Evolutionary conservation across 2,329 filamentous ascomycete species (phyloP).

Genomic region (Thielaviopsis ethacetica): DNA sequence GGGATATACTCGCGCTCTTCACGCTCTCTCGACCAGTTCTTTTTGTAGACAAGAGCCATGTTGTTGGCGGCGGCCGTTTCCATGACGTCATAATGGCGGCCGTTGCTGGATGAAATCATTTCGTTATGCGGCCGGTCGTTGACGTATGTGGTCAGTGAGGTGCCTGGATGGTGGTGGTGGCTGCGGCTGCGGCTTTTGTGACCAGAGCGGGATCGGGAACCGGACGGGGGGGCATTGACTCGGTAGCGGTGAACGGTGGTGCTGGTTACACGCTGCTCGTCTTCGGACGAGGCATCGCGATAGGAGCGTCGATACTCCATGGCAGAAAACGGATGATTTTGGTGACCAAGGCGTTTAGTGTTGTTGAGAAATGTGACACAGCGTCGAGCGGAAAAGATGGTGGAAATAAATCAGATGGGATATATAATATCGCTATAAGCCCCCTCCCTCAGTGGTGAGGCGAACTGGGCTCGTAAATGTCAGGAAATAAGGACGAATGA

Average conservation of each 20-base stretch:
- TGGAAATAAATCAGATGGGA: neutral
- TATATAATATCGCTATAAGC: neutral
- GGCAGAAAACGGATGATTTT: slow-evolving; percentile 4
- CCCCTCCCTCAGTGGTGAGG: neutral
- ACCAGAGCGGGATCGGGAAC: slow-evolving; percentile 12
- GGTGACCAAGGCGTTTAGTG: neutral
- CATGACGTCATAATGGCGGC: slow-evolving; percentile 14
- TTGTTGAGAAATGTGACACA: neutral
- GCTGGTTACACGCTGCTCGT: slow-evolving; percentile 26
- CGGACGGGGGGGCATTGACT: slow-evolving; percentile 25
- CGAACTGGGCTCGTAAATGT: neutral
- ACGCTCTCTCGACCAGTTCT: slow-evolving; percentile 18
- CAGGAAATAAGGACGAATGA: neutral
- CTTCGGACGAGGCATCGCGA: slow-evolving; percentile 23
- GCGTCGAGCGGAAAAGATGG: neutral
- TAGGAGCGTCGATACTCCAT: slow-evolving; percentile 20
- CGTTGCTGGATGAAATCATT: slow-evolving; percentile 34
- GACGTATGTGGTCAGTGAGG: neutral
- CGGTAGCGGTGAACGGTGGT: slow-evolving; percentile 38
- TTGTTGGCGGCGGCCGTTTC: slow-evolving; percentile 16
- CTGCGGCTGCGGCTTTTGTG: neutral
- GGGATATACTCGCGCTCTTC: slow-evolving; percentile 40
- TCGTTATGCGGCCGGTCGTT: slow-evolving; percentile 24
- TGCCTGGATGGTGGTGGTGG: too few relatives aligned
- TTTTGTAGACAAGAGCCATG: slow-evolving; percentile 18